Evolutionary conservation across 208 protist genomes (phyloP).

Genomic region (Vickermania spadyakhi): DNA sequence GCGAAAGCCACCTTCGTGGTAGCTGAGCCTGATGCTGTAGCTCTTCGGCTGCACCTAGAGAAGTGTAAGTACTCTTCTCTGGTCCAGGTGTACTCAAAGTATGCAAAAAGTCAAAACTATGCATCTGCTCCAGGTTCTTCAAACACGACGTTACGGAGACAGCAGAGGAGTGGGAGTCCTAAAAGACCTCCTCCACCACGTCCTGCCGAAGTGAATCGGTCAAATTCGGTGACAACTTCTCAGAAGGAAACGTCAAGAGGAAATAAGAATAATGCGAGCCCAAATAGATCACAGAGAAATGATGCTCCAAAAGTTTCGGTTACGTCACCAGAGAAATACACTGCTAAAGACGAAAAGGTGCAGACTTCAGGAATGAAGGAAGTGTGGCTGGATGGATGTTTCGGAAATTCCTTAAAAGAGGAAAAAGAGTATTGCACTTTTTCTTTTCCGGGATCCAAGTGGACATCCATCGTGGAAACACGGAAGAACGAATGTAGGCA

Average conservation of each 20-base stretch:
- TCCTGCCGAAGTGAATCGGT: no score
- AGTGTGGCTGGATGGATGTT: background rate
- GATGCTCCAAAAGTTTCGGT: background rate
- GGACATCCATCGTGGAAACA: background rate
- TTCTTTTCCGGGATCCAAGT: background rate
- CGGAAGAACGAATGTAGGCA: background rate
- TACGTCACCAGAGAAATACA: background rate
- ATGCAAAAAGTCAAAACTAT: background rate
- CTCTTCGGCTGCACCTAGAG: background rate
- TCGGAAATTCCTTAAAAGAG: background rate
- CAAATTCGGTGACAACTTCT: no score
- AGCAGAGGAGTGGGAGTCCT: no score
- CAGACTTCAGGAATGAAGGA: background rate
- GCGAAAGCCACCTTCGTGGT: background rate
- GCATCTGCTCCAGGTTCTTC: no score
- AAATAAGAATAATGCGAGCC: background rate
- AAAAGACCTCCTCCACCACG: no score
- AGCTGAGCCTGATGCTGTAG: background rate
- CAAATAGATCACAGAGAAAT: background rate
- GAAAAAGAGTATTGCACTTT: background rate
- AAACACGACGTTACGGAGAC: no score
- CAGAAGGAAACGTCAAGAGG: background rate
- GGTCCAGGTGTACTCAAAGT: background rate
- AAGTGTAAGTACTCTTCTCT: background rate
- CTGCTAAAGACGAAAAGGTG: background rate